Evolutionary conservation across 495 filamentous ascomycete species (phyloP).

Genomic region (Podospora appendiculata): DNA sequence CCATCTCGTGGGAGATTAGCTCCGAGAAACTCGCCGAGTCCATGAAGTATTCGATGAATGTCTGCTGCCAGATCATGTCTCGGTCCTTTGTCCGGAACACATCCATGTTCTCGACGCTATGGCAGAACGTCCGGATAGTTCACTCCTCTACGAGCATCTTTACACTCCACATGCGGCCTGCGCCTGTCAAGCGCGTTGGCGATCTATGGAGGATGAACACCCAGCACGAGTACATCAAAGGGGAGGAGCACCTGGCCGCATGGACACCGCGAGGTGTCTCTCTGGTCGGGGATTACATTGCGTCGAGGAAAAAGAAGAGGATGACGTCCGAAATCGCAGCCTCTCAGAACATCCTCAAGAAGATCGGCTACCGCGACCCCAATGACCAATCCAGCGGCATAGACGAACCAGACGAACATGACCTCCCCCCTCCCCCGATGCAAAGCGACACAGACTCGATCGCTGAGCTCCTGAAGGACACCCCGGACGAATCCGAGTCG

Average conservation of each 20-base stretch:
- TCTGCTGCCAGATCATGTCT: conserved; percentile 75
- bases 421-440: conserved; percentile 14
- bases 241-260: conserved; percentile 72
- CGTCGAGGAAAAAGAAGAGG: conserved; percentile 57
- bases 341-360: conserved; percentile 60
- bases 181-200: conserved; percentile 80
- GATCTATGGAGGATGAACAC: conserved; percentile 98
- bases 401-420: conserved; percentile 6
- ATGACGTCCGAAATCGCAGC: conserved; percentile 73
- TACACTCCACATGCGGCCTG: conserved; percentile 74
- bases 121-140: conserved; percentile 75
- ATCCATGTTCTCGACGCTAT: conserved; percentile 80
- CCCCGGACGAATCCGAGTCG: conserved; percentile 25
- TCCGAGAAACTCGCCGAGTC: conserved; percentile 72
- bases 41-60: conserved; percentile 74
- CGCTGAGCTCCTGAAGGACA: conserved; percentile 41
- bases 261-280: conserved; percentile 89
- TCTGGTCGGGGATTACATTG: conserved; percentile 75
- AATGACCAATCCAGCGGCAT: conserved; percentile 10
- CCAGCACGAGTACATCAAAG: conserved; percentile 86
- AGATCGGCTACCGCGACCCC: conserved; percentile 29
- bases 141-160: conserved; percentile 82
- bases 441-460: conserved; percentile 29
- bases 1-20: conserved; percentile 71
- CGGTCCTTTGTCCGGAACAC: conserved; percentile 77